These are phyloP conservation scores for Wickerhamiella parazyma DNA, from an alignment of 805 yeast genomes.

Conservation along the genomic window DNA sequence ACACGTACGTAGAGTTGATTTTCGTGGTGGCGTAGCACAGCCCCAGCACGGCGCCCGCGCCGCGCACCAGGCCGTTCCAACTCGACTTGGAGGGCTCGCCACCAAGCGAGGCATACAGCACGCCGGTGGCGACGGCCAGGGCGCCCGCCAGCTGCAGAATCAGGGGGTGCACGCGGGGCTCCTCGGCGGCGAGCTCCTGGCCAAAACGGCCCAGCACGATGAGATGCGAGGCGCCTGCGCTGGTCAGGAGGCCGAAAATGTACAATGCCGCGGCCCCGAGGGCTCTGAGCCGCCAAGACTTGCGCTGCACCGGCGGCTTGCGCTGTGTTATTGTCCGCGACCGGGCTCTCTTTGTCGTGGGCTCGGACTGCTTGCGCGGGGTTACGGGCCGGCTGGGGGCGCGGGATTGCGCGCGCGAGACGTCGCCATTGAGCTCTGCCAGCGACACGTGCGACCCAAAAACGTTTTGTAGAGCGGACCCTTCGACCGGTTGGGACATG, in stretches of 20 bases:
- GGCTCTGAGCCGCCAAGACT: slow-evolving; percentile 5
- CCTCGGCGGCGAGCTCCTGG: slow-evolving; percentile 15
- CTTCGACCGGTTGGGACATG: slow-evolving; percentile 4
- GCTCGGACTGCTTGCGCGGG: neutral
- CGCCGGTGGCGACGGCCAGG: slow-evolving; percentile 22
- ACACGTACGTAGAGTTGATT: slow-evolving; percentile 25
- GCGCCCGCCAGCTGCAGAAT: slow-evolving; percentile 20
- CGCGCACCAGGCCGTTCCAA: slow-evolving; percentile 28
- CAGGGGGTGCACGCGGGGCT: slow-evolving; percentile 18
- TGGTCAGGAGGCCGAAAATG: slow-evolving; percentile 22
- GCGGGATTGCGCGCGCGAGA: slow-evolving; percentile 4
- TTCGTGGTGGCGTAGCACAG: slow-evolving; percentile 29
- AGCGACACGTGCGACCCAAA: slow-evolving; percentile 29
- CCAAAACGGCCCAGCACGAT: slow-evolving; percentile 18
- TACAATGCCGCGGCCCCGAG: slow-evolving; percentile 17
- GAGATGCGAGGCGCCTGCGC: slow-evolving; percentile 22
- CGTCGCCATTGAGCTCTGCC: slow-evolving; percentile 26
- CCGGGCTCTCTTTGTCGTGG: slow-evolving; percentile 3
- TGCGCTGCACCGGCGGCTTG: neutral
- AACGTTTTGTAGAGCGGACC: slow-evolving; percentile 25
- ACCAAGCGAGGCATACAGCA: slow-evolving; percentile 22
- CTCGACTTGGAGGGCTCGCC: too few relatives aligned
- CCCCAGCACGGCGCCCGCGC: slow-evolving; percentile 29
- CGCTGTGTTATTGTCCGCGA: slow-evolving; percentile 1
- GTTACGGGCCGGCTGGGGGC: slow-evolving; percentile 3